Percentiles rank a stretch among this genome's conserved stretches.
These are phyloP conservation scores for Diplotaxis tenuifolia DNA, from an alignment of 345 rosid genomes.

Conservation along the genomic window DNA sequence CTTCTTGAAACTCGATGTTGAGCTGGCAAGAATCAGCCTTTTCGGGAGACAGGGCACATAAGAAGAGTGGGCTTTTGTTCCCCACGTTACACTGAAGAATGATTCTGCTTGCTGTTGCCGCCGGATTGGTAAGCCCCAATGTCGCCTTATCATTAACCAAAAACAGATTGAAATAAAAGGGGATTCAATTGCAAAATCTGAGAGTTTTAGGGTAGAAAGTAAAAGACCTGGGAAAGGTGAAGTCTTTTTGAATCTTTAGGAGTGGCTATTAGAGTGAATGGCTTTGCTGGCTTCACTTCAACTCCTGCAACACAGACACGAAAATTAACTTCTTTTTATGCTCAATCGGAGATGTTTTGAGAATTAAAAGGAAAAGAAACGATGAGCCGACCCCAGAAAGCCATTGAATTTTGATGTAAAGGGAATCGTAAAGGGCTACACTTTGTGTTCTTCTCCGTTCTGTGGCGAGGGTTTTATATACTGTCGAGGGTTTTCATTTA, in stretches of 20 bases:
- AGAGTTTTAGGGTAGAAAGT: background rate
- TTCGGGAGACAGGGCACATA: constrained; percentile 59
- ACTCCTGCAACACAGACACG: constrained; percentile 46
- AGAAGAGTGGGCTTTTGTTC: constrained; percentile 51
- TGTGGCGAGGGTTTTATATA: background rate
- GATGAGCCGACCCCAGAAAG: background rate
- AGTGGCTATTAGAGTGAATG: constrained; percentile 44
- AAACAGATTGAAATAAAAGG: background rate
- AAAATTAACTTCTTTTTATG: background rate
- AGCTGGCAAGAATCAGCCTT: constrained; percentile 53
- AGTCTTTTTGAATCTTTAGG: constrained; percentile 43
- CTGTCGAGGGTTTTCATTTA: background rate
- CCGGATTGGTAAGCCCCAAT: constrained; percentile 49
- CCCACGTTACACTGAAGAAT: constrained; percentile 78
- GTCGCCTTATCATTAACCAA: constrained; percentile 51
- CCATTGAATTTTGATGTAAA: background rate
- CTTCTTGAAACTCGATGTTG: constrained; percentile 71
- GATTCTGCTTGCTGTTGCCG: constrained; percentile 26
- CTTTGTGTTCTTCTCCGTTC: background rate
- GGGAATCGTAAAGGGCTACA: background rate
- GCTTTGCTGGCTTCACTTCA: constrained; percentile 62
- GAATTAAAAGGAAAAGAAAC: background rate
- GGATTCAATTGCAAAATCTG: background rate
- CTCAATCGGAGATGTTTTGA: background rate
- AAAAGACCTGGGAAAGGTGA: constrained; percentile 61